Base-by-base conservation (phyloP, 495 filamentous ascomycete species). In the Xylaria grammica region DNA sequence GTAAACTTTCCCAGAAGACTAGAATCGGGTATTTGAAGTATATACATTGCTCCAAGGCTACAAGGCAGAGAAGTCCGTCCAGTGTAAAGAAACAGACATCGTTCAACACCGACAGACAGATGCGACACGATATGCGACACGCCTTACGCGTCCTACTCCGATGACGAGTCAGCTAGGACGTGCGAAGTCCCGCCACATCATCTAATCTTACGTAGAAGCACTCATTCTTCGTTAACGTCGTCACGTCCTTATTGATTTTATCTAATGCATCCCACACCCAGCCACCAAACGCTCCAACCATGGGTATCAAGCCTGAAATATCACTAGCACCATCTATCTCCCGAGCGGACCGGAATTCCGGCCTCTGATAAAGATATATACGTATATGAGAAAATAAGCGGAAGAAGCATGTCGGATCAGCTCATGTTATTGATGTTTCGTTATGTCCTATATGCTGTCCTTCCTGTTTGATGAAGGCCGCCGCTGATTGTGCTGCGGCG, bases 241-340 rank as follows among this genome's bases (percentile, higher is more conserved):
- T 38, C 8, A 38, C 27, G 30, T 6, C 57, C 26, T 11, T 27
- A 30, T 49, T 60, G n/a, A 30, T 27, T 8, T 17, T 30, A 53
- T 24, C 57, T 38, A 34, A 17, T 55, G 29, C 45, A 8, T 6
- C 55, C 32, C 26, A 53, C 61, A 59, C 59, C 52, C 19, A 61
- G n/a, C 42, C n/a, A 15, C 52, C 50, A 66, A 63, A 45, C 66
- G 40, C 64, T 69, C 49, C 60, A 55, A 30, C 51, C 30, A 29
- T 56, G 69, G 72, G 72, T 72, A 73, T 73, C 70, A 72, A 72
- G 68, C 60, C 57, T 66, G 59, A 40, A 22, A 38, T 34, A 19
- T 4, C 46, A 42, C n/a, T n/a, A n/a, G n/a, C n/a, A n/a, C n/a
- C n/a, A n/a, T n/a, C n/a, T n/a, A n/a, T n/a, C n/a, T n/a, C n/a